Base-by-base conservation (phyloP, 1,284 basidiomycete species). In the Ustilago hordei region DNA sequence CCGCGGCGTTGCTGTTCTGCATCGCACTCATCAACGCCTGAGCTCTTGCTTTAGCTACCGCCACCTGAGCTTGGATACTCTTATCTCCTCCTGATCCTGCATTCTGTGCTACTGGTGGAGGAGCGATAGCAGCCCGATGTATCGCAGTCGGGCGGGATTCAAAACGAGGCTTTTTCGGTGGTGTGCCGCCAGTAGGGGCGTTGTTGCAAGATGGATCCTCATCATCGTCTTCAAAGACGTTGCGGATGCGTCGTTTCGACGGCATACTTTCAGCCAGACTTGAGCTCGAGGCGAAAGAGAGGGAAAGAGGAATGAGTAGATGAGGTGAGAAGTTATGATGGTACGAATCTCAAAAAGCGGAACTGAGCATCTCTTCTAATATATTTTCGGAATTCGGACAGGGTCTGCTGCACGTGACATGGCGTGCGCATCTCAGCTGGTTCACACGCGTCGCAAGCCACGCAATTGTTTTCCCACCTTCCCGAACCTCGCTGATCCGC, bases 31-130 rank as follows among this genome's bases (percentile, higher is more conserved):
- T 69, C 64, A 75, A 50, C 1, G 78, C 80, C 43, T 74, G 68
- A 1, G 74, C 67, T 50, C 69, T 75, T 7, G 80, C 80, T 50
- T 71, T 75, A 13, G 80, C 80, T 11, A 73, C 80, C 15, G 66
- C 80, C 7, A 81, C 63, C 54, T 81, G 78, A n/a, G 80, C 80
- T 55, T 68, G 60, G 23, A 80, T 69, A 45, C 65, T 76, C 50
- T 47, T 68, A 13, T 36, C 53, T 17, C 23, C 65, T 8, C 32
- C 53, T 17, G 23, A 61, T 12, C 32, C 35, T 28, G 19, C 64
- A 64, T 60, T 66, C 35, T 52, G 48, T 36, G 43, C 7, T 48
- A 12, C 48, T n/a, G 38, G 28, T 17, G 61, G 23, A 12, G 60
- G 74, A 4, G 63, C 34, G 11, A 60, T 55, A n/a, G 63, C 61